Base-by-base conservation (phyloP, 2,329 filamentous ascomycete species). In the Macrophomina phaseolina region DNA sequence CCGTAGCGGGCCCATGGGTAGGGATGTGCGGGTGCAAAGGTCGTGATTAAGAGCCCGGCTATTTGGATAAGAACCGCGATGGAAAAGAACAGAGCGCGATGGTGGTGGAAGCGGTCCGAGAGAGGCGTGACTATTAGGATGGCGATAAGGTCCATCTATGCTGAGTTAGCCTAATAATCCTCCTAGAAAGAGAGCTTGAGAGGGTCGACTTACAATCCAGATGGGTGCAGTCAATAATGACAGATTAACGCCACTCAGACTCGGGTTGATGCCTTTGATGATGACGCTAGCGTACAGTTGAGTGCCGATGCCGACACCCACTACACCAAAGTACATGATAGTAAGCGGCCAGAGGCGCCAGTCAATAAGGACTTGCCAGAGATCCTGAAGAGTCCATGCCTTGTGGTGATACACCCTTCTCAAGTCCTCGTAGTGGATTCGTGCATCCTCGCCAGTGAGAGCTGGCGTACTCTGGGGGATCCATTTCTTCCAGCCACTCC, bases 241-340 rank as follows among this genome's bases (percentile, higher is more conserved):
- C 69, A 97, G 85, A 70, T 92, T 84, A 36, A 97, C 86, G 32
- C 88, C 88, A 2, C 87, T 92, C 67, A 96, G 88, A 0, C 81
- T 80, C 0, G 91, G 87, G 74, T 94, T 89, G 74, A 95, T 95
- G 9, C 89, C 87, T 16, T 87, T 85, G 73, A 97, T 95, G 72
- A 97, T 97, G 70, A 97, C 88, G 2, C 90, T 94, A 38, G 91
- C 92, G 75, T 97, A 97, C 55, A 91, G 87, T 79, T 97, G 93
- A 0, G 92, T 93, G 52, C 93, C 93, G 69, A 97, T 97, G 8
- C 93, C 93, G 3, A 97, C 93, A 28, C 93, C 93, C 1, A 97
- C 93, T 3, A 97, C 93, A 23, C 93, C 93, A 80, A 97, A 97
- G 80, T 97, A 97, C 93, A 97, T 97, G 64, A 97, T 75, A 1